Percentiles rank a stretch among this genome's conserved stretches.
Conservation (phyloP, 768 basidiomycete genomes). For the Boletus coccyginus region DNA sequence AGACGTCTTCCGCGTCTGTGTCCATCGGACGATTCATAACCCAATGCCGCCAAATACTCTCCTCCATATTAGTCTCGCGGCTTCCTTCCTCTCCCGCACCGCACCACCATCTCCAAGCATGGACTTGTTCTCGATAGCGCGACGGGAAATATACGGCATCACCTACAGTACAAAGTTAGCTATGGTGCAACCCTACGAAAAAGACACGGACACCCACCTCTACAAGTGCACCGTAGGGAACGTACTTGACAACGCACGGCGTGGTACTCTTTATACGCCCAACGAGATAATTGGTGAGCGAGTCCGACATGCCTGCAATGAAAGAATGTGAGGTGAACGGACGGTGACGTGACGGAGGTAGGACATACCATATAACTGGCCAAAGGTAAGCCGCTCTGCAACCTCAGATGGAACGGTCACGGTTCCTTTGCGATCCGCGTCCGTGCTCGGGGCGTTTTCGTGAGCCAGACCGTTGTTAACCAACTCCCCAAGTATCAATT, state of each 20-base stretch:
- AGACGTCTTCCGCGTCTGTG: background rate
- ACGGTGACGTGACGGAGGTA: background rate
- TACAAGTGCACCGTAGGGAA: constrained; percentile 71
- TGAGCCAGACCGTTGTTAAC: constrained; percentile 48
- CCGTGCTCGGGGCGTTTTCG: constrained; percentile 11
- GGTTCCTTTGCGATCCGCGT: constrained; percentile 24
- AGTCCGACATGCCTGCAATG: constrained; percentile 77
- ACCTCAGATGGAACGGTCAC: constrained; percentile 51
- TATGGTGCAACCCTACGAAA: too few relatives aligned
- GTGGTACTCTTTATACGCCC: constrained; percentile 44
- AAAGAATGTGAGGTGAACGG: background rate
- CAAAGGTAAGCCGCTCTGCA: constrained; percentile 66
- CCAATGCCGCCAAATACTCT: constrained; percentile 31
- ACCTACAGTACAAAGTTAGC: constrained; percentile 42
- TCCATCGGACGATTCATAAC: constrained; percentile 12
- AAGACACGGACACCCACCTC: constrained; percentile 41
- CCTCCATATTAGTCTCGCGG: constrained; percentile 27
- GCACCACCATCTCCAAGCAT: constrained; percentile 76
- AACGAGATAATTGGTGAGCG: constrained; percentile 70
- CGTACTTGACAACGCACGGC: constrained; percentile 83
- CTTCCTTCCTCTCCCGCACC: constrained; percentile 31
- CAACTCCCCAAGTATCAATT: constrained; percentile 59
- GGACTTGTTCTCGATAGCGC: constrained; percentile 93
- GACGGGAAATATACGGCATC: constrained; percentile 85
- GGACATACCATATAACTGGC: constrained; percentile 76